Base-by-base conservation (phyloP, 1,284 basidiomycete genomes). In the Veloporphyrellus conicus region DNA sequence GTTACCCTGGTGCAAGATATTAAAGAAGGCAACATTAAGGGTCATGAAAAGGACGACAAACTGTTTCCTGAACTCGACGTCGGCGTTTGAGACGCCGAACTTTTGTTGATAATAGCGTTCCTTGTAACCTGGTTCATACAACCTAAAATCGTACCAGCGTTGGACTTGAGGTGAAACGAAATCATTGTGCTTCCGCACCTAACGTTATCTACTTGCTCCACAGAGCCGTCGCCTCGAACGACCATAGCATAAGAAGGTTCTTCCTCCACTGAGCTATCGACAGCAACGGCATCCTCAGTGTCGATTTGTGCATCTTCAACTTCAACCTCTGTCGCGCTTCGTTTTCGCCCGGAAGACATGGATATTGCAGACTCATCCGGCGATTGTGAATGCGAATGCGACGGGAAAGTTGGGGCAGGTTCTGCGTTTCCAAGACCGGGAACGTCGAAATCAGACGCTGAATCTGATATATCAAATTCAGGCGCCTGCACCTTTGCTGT, bases 81-180 rank as follows among this genome's bases (percentile, higher is more conserved):
- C 90, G 19, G 71, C 76, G 18, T 80, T 69, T 56, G 88, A 81
- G 10, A 91, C 75, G 8, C 86, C 87, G 62, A 99, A 99, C 73
- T 99, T 99, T 59, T 93, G 86, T 43, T 79, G 75, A 63, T 99
- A 99, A 68, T 99, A 99, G 31, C 96, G 81, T 61, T 95, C 92
- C 62, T 84, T 86, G 70, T 99, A 99, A 31, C 93, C 94, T 2
- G 92, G 84, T 67, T 97, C 93, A 84, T 90, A 97, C 16, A 97
- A 71, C 60, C 92, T 93, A 54, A 27, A 34, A 33, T 46, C 20
- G 25, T 9, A 50, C 15, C 43, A 46, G 45, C 15, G 45, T 66
- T 32, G 60, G 56, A 25, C n/a, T 47, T 16, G 14, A 19, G 10
- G 18, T 45, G 23, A 31, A 37, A 31, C 8, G 25, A 47, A 22